Conservation (phyloP, 1,284 basidiomycete species). For the Leccinum proliferum region DNA sequence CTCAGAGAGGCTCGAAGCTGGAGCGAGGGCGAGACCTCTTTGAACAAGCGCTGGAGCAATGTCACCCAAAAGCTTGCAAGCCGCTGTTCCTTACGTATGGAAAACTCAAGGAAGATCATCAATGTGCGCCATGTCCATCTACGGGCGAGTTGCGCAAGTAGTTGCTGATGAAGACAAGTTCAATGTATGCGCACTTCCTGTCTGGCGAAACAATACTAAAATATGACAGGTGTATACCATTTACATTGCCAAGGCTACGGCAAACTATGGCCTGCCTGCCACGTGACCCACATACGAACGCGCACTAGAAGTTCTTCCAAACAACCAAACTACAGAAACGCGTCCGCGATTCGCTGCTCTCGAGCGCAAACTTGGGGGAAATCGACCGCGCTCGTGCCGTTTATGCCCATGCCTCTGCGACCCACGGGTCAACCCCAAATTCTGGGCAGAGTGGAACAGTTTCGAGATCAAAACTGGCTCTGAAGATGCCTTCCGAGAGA, state of each 20-base stretch:
- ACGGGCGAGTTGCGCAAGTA: slow-evolving; percentile 86
- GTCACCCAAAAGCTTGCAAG: slow-evolving; percentile 93
- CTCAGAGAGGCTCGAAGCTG: slow-evolving; percentile 85
- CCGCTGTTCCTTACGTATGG: slow-evolving; percentile 95
- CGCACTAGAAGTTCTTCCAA: slow-evolving; percentile 91
- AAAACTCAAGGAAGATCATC: slow-evolving; percentile 90
- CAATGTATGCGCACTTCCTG: slow-evolving; percentile 54
- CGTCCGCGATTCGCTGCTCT: slow-evolving; percentile 93
- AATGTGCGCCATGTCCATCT: slow-evolving; percentile 94
- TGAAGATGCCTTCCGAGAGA: slow-evolving; percentile 98
- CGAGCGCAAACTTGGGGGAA: slow-evolving; percentile 92
- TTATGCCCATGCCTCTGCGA: slow-evolving; percentile 98
- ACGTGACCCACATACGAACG: slow-evolving; percentile 97
- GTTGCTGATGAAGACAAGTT: slow-evolving; percentile 92
- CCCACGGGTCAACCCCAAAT: slow-evolving; percentile 82
- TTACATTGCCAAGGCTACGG: slow-evolving; percentile 96
- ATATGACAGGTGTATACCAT: slow-evolving; percentile 83
- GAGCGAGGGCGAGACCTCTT: slow-evolving; percentile 96
- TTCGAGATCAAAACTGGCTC: slow-evolving; percentile 99
- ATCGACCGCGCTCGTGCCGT: slow-evolving; percentile 96
- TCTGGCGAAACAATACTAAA: neutral
- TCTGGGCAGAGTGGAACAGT: slow-evolving; percentile 96
- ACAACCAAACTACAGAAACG: slow-evolving; percentile 96
- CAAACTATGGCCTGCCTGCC: slow-evolving; percentile 93
- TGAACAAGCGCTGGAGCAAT: slow-evolving; percentile 96